Base-by-base conservation (phyloP, 139 green algal species). In the Chlorella sp. region DNA sequence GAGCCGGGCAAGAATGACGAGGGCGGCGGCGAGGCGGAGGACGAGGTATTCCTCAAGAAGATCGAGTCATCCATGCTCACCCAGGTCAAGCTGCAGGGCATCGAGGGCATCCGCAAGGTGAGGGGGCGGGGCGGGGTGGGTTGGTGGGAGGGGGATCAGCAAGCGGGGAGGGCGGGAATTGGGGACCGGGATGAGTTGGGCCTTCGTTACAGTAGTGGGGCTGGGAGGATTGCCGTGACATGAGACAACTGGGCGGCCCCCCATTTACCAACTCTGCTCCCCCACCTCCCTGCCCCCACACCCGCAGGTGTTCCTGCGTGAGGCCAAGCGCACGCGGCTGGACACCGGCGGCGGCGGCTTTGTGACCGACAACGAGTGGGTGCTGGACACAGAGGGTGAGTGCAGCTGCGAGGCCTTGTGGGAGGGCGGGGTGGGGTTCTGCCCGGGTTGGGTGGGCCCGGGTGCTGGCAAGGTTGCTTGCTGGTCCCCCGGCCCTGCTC, bases 331-430 rank as follows among this genome's bases (percentile, higher is more conserved):
- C 69, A 94, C 91, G 8, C 68, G 87, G 26, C 85, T 89, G n/a
- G 89, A 90, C 76, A 26, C 69, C 9, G 73, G 69, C 36, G 76
- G 58, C 22, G 81, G 88, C 40, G 90, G 85, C 40, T 98, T 94
- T 83, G 58, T 82, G 28, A 90, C 80, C 41, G 88, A 96, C 36
- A 91, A 93, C 41, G 96, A 99, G 92, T 99, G 96, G 96, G 90
- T 99, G 80, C 91, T 99, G 84, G 97, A 99, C 87, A 99, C 97
- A 34, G 97, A 99, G 84, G 87, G 80, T 83, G 78, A 48, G 78
- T 32, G 16, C 34, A 32, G 19, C 32, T 3, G n/a, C 26, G 2
- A 40, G 58, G 58, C 58, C 9, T 32, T 17, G 19, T 32, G 58
- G 30, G 22, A 65, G 56, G 56, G 56, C 13, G 9, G 56, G 56